Percentiles rank a stretch among this genome's conserved stretches.
phyloP scores from a whole-genome alignment of 257 asterid species.

The Scutellaria barbata region DNA sequence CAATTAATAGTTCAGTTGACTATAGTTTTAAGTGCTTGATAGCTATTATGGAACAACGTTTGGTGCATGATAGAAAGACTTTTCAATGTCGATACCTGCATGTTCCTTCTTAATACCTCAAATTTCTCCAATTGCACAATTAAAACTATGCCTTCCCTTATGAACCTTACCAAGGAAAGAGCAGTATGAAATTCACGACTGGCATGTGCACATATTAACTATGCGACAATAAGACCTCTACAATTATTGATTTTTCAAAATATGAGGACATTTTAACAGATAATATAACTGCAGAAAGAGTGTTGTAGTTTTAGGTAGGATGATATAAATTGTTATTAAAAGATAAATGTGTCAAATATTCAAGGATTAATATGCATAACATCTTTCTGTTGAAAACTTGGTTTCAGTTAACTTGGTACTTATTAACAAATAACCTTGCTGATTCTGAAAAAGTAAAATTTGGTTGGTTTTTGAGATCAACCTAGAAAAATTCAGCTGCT shows the following conservation, averaged over 20 bases:
- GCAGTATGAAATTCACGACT: not conserved
- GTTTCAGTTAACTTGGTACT: conserved; percentile 4
- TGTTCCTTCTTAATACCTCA: not conserved
- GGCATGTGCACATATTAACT: not conserved
- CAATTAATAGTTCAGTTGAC: not conserved
- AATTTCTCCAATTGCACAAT: conserved; percentile 4
- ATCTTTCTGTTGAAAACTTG: not conserved
- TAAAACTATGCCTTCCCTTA: not conserved
- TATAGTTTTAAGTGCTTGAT: not conserved
- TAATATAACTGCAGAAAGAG: not conserved
- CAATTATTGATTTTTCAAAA: not conserved
- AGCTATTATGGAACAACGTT: not conserved
- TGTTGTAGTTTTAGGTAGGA: not conserved
- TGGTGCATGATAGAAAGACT: not conserved
- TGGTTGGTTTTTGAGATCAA: not conserved
- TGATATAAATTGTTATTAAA: too few relatives aligned
- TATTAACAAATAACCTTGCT: not conserved
- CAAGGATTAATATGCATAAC: not conserved
- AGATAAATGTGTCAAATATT: not conserved
- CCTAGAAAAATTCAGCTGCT: not conserved
- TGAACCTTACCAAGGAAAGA: not conserved
- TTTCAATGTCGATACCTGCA: not conserved
- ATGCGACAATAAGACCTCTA: not conserved
- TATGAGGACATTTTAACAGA: not conserved
- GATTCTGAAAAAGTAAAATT: not conserved